Evolutionary conservation across 352 stramenopile species (phyloP), one percentile per base, ranked within the genome.

Genomic region (Phytopythium helicoides): DNA sequence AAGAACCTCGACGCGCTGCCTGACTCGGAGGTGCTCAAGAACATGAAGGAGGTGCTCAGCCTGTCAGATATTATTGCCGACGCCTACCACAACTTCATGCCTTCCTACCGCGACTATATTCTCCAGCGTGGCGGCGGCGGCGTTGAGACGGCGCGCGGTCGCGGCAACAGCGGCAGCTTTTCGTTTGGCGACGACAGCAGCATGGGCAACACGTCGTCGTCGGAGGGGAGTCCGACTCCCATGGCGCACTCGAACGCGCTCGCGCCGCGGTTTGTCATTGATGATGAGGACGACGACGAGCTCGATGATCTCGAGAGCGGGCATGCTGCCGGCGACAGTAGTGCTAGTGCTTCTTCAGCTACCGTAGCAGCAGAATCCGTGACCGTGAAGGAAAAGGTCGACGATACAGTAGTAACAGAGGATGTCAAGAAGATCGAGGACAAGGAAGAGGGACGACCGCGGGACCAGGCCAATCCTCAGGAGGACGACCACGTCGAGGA

Each of bases 71-170:
- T 94, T 31, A 57, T 94, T 19, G 75, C 80, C 9, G 84, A 94
- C 39, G 76, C 82, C 40, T 92, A 92, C 64, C 84, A 94, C 60
- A 94, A 92, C 64, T 94, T 94, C 40, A 92, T 91, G 78, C 81
- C 84, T 46, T 87, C 68, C 12, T 94, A 94, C 58, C 66, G 79
- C 23, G 81, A 94, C 52, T 94, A 94, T 56, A 87, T 92, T 74
- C 58, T 94, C 18, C 82, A 92, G 56, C 75, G 84, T 6, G 78
- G 66, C 31, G 78, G 87, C 23, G 72, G 76, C 31, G 68, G 66
- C 1, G 42, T 51, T 12, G 28, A 33, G 5, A 56, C 48, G 9
- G 28, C 45, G 1, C 60, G 67, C 19, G 52, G 61, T 1, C 58
- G 63, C 41, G 51, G 59, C 6, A 67, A 66, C 18, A 71, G 66